Evolutionary conservation across 805 yeast species (phyloP), one percentile per base, ranked within the genome.

Genomic region (Schwanniomyces vanrijiae): DNA sequence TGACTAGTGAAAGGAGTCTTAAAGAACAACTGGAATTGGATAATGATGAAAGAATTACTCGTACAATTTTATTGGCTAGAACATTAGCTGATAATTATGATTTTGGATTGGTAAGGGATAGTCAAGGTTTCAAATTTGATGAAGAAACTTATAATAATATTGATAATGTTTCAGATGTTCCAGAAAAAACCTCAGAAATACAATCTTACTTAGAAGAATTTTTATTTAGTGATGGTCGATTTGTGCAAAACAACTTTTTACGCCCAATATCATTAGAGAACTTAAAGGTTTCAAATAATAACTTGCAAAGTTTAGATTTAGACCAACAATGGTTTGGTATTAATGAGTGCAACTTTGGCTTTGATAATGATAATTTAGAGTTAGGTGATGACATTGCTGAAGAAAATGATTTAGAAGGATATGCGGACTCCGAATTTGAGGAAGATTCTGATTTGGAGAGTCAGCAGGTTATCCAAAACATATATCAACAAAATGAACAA

Each of bases 41-140:
- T 44, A 82, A 79, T 51, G 73, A 73, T 43, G 79, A 75, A 41
- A 64, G 88, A 54, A 71, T 77, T 14, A 62, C 78, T 2, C 66
- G 88, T 46, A 75, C 83, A 11, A 55, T 80, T 4, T 59, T 81
- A 14, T 64, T 83, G 51, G 81, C 82, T 0, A 58, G 76, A n/a
- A 65, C 70, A 43, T 61, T 83, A 21, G 78, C 86, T 2, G 80
- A 80, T 44, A 63, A 70, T 40, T 79, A 69, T 55, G 73, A 74
- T 14, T 81, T 80, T 64, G 89, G 88, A 1, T 56, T 83, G 22
- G 69, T 75, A n/a, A 66, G 80, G 53, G 68, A 74, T 2, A 65
- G 59, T 3, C 72, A 73, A 21, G 69, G 73, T 20, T 81, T 80
- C 62, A 75, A 71, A 49, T 77, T 66, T 47, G 69, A 69, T 46